Evolutionary conservation across 2,329 filamentous ascomycete species (phyloP).

Genomic region (Beauveria scarabaeidicola): DNA sequence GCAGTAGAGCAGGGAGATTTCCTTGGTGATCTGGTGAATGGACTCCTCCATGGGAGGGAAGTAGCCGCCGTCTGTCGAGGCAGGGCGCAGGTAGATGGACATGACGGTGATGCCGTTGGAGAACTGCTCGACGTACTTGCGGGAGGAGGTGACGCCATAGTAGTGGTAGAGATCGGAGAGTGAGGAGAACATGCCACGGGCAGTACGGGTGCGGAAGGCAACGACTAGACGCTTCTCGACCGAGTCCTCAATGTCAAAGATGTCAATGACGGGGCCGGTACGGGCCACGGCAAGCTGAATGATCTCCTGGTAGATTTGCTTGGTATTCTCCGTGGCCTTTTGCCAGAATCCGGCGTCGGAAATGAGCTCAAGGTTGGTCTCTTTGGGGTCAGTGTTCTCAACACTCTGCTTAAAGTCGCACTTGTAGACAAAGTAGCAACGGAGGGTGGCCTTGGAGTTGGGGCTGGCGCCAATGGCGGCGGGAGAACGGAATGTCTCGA

Average conservation of each 20-base stretch:
- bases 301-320: conserved; percentile 89
- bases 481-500: conserved; percentile 93
- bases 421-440: conserved; percentile 98
- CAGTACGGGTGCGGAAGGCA: conserved; percentile 88
- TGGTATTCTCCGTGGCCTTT: conserved; percentile 93
- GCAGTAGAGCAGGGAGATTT: conserved; percentile 93
- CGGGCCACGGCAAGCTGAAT: conserved; percentile 76
- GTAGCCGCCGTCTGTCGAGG: conserved; percentile 47
- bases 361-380: conserved; percentile 85
- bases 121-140: conserved; percentile 98
- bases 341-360: conserved; percentile 90
- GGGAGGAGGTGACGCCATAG: conserved; percentile 90
- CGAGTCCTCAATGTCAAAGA: conserved; percentile 88
- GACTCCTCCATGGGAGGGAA: conserved; percentile 82
- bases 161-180: conserved; percentile 96
- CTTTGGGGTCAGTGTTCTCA: conserved; percentile 61
- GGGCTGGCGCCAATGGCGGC: conserved; percentile 62
- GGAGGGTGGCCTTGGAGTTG: conserved; percentile 70
- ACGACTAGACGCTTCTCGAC: conserved; percentile 91
- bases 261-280: conserved; percentile 92
- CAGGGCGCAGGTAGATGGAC: conserved; percentile 83
- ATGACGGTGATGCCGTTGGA: conserved; percentile 97
- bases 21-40: conserved; percentile 98
- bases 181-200: conserved; percentile 87
- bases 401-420: conserved; percentile 75